These are phyloP conservation scores for Xylaria bambusicola DNA, from an alignment of 495 filamentous ascomycete genomes.

Conservation along the genomic window DNA sequence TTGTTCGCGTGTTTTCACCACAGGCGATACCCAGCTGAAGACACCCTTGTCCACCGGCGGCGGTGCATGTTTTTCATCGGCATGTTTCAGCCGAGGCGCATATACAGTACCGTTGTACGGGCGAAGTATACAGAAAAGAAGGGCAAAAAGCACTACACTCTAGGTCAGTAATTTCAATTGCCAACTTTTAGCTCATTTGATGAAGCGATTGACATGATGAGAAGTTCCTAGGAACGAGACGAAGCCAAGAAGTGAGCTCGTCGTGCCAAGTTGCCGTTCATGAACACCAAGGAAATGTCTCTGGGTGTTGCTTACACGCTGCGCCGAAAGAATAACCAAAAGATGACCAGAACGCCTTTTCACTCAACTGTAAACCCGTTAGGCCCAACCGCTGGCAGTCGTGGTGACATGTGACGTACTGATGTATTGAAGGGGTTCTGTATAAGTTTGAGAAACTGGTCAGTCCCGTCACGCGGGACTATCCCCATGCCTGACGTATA, in stretches of 20 bases:
- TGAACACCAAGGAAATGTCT: too few relatives aligned
- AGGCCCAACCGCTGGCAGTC: not conserved
- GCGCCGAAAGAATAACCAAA: conserved; percentile 64
- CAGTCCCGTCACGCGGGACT: not conserved
- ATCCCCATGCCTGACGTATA: not conserved
- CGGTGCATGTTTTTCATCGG: conserved; percentile 73
- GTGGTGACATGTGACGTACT: conserved; percentile 23
- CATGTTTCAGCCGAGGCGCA: conserved; percentile 76
- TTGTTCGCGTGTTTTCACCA: conserved; percentile 65
- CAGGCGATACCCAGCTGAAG: conserved; percentile 72
- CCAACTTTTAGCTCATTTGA: too few relatives aligned
- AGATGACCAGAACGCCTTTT: conserved; percentile 66
- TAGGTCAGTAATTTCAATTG: not conserved
- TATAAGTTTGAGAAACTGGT: conserved; percentile 42
- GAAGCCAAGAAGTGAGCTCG: too few relatives aligned
- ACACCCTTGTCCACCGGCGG: conserved; percentile 71
- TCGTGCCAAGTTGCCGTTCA: too few relatives aligned
- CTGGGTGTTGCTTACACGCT: conserved; percentile 5
- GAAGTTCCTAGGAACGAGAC: conserved; percentile 49
- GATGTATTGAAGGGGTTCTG: conserved; percentile 45
- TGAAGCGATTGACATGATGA: too few relatives aligned
- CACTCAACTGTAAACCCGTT: conserved; percentile 22
- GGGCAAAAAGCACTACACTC: conserved; percentile 51
- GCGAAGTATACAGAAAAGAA: conserved; percentile 74
- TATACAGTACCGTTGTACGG: conserved; percentile 78